Evolutionary conservation across 2,329 filamentous ascomycete genomes (phyloP).

Genomic region (Beauveria medogensis): DNA sequence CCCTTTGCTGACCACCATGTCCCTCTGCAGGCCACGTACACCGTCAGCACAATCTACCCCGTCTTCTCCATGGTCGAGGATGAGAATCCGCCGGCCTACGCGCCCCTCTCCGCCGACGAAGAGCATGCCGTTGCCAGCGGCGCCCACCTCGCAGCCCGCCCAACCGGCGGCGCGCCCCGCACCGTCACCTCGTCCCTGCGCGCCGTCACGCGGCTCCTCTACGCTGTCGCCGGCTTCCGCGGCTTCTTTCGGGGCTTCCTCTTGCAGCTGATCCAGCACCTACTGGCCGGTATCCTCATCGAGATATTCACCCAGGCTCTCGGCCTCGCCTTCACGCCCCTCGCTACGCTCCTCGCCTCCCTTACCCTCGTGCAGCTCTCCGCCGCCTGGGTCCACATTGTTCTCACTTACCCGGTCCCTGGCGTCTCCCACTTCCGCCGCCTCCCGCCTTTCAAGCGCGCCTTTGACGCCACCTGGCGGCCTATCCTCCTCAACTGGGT

Average conservation of each 20-base stretch:
- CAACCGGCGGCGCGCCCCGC: conserved; percentile 25
- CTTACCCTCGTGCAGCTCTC: conserved; percentile 59
- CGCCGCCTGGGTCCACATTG: conserved; percentile 76
- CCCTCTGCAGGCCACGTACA: conserved; percentile 38
- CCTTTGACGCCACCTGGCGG: conserved; percentile 60
- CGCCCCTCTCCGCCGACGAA: conserved; percentile 38
- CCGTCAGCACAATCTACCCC: conserved; percentile 41
- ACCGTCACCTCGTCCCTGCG: conserved; percentile 45
- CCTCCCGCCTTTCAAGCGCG: conserved; percentile 55
- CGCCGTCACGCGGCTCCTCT: conserved; percentile 46
- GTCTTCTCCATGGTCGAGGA: conserved; percentile 52
- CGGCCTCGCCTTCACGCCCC: conserved; percentile 24
- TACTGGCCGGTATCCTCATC: conserved; percentile 29
- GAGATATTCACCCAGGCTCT: conserved; percentile 32
- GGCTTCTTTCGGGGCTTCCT: conserved; percentile 63
- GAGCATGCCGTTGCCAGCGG: conserved; percentile 25
- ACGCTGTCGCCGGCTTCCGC: conserved; percentile 52
- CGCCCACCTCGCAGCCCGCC: conserved; percentile 20
- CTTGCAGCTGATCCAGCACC: conserved; percentile 34
- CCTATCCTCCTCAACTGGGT: conserved; percentile 58
- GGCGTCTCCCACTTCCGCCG: conserved; percentile 57
- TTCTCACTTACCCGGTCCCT: conserved; percentile 63
- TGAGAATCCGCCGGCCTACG: conserved; percentile 47
- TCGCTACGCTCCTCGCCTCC: conserved; percentile 49
- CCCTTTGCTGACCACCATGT: background rate